Evolutionary conservation across 768 basidiomycete species (phyloP).

Genomic region (Suillus hirtellus): DNA sequence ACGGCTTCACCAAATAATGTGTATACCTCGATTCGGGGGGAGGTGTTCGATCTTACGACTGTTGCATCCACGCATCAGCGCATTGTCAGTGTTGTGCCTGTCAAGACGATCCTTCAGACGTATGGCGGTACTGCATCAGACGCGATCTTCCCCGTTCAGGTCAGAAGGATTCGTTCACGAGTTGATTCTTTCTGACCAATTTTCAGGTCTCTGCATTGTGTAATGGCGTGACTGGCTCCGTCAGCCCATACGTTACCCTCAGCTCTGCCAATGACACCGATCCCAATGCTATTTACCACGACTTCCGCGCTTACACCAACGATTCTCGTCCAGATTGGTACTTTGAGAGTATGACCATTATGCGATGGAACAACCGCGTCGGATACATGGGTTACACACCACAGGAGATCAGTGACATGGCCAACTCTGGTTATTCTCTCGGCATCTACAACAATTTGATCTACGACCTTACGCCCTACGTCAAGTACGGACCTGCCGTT

Average conservation of each 20-base stretch:
- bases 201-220: slow-evolving; percentile 87
- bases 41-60: slow-evolving; percentile 85
- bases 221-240: slow-evolving; percentile 75
- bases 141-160: slow-evolving; percentile 92
- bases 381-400: slow-evolving; percentile 89
- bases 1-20: slow-evolving; percentile 69
- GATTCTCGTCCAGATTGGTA: slow-evolving; percentile 99
- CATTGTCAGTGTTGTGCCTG: slow-evolving; percentile 69
- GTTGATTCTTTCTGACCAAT: background rate
- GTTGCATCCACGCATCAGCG: slow-evolving; percentile 68
- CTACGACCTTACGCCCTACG: slow-evolving; percentile 85
- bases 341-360: slow-evolving; percentile 87
- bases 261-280: slow-evolving; percentile 78
- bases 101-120: slow-evolving; percentile 65
- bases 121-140: slow-evolving; percentile 82
- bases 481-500: slow-evolving; percentile 65
- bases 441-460: slow-evolving; percentile 87
- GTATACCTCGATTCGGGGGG: slow-evolving; percentile 84
- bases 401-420: slow-evolving; percentile 71
- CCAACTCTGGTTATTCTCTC: slow-evolving; percentile 59
- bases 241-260: slow-evolving; percentile 83
- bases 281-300: slow-evolving; percentile 82
- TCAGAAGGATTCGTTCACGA: slow-evolving; percentile 29
- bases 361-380: slow-evolving; percentile 87
- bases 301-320: slow-evolving; percentile 87